Percentiles rank a stretch among this genome's conserved stretches.
Evolutionary conservation across 148 eudicot genomes (phyloP).

Genomic region (Polygonum maritimum): DNA sequence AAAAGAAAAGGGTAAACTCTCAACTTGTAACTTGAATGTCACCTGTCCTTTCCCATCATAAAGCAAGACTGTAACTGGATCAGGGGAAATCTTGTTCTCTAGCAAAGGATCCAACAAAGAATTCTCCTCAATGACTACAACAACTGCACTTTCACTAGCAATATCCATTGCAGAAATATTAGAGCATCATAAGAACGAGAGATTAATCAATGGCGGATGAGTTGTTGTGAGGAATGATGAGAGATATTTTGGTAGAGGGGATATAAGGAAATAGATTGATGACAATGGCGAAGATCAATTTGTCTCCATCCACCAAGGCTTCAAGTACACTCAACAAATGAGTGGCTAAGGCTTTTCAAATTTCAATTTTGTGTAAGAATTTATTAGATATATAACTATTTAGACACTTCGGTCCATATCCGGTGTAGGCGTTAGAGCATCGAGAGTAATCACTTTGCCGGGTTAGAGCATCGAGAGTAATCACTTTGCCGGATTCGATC

Average conservation of each 20-base stretch:
- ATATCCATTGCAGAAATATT: slow-evolving; percentile 26
- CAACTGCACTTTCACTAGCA: slow-evolving; percentile 22
- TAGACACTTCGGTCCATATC: too few relatives aligned
- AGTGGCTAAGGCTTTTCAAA: neutral
- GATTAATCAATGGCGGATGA: neutral
- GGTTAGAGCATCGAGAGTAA: neutral
- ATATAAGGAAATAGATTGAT: neutral
- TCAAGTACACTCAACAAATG: neutral
- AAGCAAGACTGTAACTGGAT: slow-evolving; percentile 22
- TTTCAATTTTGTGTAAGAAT: neutral
- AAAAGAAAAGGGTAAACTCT: neutral
- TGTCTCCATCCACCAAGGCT: neutral
- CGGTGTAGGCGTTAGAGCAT: too few relatives aligned
- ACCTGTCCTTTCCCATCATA: slow-evolving; percentile 32
- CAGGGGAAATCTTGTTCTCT: slow-evolving; percentile 17
- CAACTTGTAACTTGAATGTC: slow-evolving; percentile 10
- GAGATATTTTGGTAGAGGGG: neutral
- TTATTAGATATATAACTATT: too few relatives aligned
- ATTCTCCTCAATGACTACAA: slow-evolving; percentile 32
- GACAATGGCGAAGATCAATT: neutral
- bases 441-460: neutral
- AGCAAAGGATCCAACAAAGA: slow-evolving; percentile 15
- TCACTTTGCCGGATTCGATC: neutral
- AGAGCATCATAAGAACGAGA: neutral
- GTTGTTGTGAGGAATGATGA: neutral